Base-by-base conservation (phyloP, 2,329 filamentous ascomycete genomes). In the Ophiostoma novo-ulmi region DNA sequence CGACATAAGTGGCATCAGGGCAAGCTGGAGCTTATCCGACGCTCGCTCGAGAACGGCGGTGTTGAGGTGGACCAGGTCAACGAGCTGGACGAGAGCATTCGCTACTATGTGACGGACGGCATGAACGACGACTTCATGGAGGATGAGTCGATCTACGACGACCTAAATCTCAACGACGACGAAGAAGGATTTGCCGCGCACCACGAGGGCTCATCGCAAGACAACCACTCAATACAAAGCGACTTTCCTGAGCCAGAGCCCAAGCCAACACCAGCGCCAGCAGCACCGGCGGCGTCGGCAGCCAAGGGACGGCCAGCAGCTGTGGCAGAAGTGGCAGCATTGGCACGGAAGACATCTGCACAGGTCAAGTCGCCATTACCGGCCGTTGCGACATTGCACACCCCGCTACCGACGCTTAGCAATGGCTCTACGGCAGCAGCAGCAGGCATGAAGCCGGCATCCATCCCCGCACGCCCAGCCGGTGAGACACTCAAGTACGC, bases 401-500 rank as follows among this genome's bases (percentile, higher is more conserved):
- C 89, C 39, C 89, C 90, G 6, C 79, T 90, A 75, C 80, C 88
- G 13, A 87, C 83, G 71, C 85, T 85, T 71, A 85, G 86, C 75
- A 91, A 86, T 78, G 86, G 86, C 55, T 75, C 77, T 3, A n/a
- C 68, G 36, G 63, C 71, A 7, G 84, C 69, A 48, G 55, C 71
- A n/a, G 84, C 84, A 69, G 82, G 85, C 69, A 98, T 98, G 94
- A 99, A 98, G 82, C 94, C 95, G 14, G 95, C 95, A 22, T 89
- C 93, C 22, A 81, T 94, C 76, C 95, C 95, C 1, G 89, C 91
- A 72, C 88, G 94, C 78, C 89, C 92, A 7, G 91, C 93, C 4
- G 93, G 93, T 67, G 94, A 98, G 79, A 92, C 91, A 1, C 84
- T 99, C 75, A 98, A 98, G 81, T 99, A 99, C 78, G 95, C 95